These are phyloP conservation scores for Termitomyces sp. DNA, from an alignment of 768 basidiomycete genomes.

Conservation along the genomic window DNA sequence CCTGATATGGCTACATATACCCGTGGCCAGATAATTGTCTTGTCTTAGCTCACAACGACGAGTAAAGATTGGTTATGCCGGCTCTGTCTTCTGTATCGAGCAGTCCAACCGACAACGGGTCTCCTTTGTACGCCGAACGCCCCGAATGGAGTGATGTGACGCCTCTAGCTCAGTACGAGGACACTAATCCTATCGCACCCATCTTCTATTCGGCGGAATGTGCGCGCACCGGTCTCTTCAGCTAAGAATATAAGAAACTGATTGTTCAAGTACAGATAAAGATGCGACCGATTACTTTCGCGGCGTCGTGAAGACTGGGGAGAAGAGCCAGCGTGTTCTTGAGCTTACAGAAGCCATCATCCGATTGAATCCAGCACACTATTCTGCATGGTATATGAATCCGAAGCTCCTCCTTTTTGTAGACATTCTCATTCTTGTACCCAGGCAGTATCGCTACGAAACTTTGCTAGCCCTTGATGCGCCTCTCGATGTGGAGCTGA, in stretches of 20 bases:
- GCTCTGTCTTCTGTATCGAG: constrained; percentile 5
- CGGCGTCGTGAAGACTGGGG: constrained; percentile 68
- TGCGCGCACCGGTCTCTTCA: constrained; percentile 32
- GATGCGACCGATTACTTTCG: constrained; percentile 94
- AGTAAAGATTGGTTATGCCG: constrained; percentile 7
- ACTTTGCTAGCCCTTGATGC: constrained; percentile 67
- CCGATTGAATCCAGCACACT: constrained; percentile 91
- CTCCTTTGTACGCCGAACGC: constrained; percentile 49
- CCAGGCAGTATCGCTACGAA: constrained; percentile 93
- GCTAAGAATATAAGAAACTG: not conserved
- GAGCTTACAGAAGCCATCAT: constrained; percentile 88
- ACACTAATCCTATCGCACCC: constrained; percentile 72
- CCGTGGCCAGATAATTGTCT: not conserved
- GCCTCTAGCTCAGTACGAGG: constrained; percentile 81
- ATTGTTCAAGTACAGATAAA: constrained; percentile 53
- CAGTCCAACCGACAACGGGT: constrained; percentile 5
- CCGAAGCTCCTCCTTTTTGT: not conserved
- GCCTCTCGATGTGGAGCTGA: constrained; percentile 72
- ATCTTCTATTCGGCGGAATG: constrained; percentile 91
- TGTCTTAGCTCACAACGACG: not conserved
- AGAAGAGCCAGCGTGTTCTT: constrained; percentile 78
- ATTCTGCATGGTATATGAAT: constrained; percentile 81
- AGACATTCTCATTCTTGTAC: not conserved
- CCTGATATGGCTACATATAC: not conserved
- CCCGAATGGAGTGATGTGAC: constrained; percentile 77